Base-by-base conservation (phyloP, 1,284 basidiomycete genomes). In the Porogramme epimiltina region DNA sequence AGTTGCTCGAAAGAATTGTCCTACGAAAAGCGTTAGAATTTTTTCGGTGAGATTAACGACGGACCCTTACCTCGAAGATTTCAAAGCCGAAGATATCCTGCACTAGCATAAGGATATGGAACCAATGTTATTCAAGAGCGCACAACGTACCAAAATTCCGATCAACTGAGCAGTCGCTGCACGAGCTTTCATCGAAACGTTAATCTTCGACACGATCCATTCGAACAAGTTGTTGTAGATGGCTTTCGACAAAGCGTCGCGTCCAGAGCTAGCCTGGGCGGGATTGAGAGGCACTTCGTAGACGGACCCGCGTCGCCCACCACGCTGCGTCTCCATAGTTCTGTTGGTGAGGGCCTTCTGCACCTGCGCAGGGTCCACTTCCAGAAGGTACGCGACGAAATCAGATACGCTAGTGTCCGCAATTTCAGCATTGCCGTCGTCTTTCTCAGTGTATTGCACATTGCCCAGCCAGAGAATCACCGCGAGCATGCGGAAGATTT, bases 161-260 rank as follows among this genome's bases (percentile, higher is more conserved):
- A 99, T 93, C 49, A 98, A 80, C 56, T 95, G 93, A n/a, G 89
- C 78, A 40, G 85, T 78, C 9, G 84, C 73, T 42, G 78, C 72
- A 36, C 91, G 83, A 16, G 95, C 83, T 67, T 95, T 95, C 94
- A 99, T 97, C 4, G 95, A 98, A 20, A 92, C 75, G 68, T 99
- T 99, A 68, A 99, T 84, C 52, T 95, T 86, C 20, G 92, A 91
- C 31, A 99, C 97, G 63, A 99, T 99, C 97, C 97, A 99, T 67
- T 99, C 96, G 70, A 99, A 99, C 19, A 99, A 76, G 71, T 98
- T 98, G 76, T 97, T 98, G 74, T 99, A 99, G 54, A 99, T 87
- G 10, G 95, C 97, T 70, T 99, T 98, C 5, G 95, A 79, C 28
- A 99, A 77, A 0, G 97, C 97, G 73, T 99, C 93, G 54, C 95